These are phyloP conservation scores for Trichosporon faecale DNA, from an alignment of 1,284 basidiomycete species.

Conservation along the genomic window DNA sequence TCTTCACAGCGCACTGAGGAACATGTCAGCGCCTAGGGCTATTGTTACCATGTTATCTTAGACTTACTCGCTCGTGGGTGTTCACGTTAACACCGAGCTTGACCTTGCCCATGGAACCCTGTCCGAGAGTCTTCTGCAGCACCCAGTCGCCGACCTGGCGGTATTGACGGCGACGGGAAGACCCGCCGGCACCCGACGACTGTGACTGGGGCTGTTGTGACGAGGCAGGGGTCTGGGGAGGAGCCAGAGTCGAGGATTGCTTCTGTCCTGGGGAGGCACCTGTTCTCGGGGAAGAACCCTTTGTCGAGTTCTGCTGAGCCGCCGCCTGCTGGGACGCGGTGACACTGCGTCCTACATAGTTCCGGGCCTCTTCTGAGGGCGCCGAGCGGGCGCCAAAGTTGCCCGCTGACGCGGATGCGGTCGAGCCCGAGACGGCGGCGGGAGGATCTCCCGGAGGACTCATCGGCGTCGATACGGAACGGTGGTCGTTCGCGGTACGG, in stretches of 20 bases:
- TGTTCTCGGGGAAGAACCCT: not conserved
- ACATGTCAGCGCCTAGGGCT: not conserved
- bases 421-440: slow-evolving; percentile 14
- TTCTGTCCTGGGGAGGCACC: slow-evolving; percentile 12
- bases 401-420: slow-evolving; percentile 22
- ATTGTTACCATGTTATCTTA: not conserved
- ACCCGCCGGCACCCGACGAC: not conserved
- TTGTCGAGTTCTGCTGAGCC: slow-evolving; percentile 11
- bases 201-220: not conserved
- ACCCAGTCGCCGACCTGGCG: slow-evolving; percentile 80
- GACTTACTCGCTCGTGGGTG: slow-evolving; percentile 84
- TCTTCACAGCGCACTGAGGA: slow-evolving; percentile 89
- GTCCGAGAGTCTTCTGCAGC: slow-evolving; percentile 93
- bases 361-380: slow-evolving; percentile 33
- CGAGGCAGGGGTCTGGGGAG: not conserved
- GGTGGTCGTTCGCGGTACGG: slow-evolving; percentile 29
- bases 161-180: slow-evolving; percentile 33
- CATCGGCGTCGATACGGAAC: slow-evolving; percentile 25
- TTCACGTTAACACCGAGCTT: slow-evolving; percentile 88
- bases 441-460: slow-evolving; percentile 11
- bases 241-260: slow-evolving; percentile 1
- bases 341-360: slow-evolving; percentile 23
- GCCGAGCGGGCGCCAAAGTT: slow-evolving; percentile 25
- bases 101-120: slow-evolving; percentile 98
- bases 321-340: slow-evolving; percentile 9